phyloP scores from a whole-genome alignment of 495 filamentous ascomycete genomes.

The Neurospora terricola region DNA sequence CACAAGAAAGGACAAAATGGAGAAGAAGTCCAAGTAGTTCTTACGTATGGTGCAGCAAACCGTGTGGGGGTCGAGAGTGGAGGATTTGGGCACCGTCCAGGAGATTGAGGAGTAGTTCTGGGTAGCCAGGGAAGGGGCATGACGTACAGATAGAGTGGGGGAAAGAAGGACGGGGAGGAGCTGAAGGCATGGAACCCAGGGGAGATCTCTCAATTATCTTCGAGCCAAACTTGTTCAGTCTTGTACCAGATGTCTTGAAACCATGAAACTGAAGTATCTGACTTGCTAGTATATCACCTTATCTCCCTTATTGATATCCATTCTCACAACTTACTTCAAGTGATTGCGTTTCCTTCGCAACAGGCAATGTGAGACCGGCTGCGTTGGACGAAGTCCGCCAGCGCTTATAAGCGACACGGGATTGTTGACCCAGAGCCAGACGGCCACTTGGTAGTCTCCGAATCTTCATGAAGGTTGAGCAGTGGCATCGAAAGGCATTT shows the following conservation, averaged over 20 bases:
- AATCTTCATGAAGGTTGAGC: no score
- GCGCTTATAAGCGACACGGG: no score
- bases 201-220: no score
- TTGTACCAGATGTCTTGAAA: background rate
- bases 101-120: background rate
- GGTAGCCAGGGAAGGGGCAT: background rate
- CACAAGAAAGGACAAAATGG: rapidly evolving
- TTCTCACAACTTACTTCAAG: background rate
- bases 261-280: background rate
- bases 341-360: background rate
- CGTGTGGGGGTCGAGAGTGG: background rate
- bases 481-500: background rate
- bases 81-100: background rate
- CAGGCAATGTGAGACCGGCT: background rate
- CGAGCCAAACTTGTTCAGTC: no score
- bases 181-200: no score
- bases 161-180: no score
- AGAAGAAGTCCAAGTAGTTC: background rate
- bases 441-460: no score
- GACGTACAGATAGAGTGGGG: background rate
- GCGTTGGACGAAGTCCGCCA: no score
- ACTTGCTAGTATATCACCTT: background rate
- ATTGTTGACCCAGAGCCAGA: no score
- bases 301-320: background rate
- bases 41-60: background rate